Percentiles rank a stretch among this genome's conserved stretches.
Evolutionary conservation across 352 stramenopile species (phyloP).

Genomic region (Phytophthora ohioensis): DNA sequence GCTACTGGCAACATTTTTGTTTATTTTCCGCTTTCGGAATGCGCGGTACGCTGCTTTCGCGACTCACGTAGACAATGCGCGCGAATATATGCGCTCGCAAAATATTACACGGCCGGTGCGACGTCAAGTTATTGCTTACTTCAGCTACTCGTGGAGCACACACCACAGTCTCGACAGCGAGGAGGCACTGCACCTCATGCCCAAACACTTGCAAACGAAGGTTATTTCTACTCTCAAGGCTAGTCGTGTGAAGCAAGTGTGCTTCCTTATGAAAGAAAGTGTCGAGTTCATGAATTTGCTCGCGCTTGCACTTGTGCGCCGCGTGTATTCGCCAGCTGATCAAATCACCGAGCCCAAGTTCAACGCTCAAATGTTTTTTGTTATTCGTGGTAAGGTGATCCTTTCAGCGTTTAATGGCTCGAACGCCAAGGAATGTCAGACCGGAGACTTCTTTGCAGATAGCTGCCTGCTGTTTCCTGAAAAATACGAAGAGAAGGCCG

Average conservation of each 20-base stretch:
- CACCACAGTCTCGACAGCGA: conserved; percentile 77
- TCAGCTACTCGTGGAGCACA: conserved; percentile 71
- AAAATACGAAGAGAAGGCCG: conserved; percentile 73
- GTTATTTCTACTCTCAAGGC: conserved; percentile 74
- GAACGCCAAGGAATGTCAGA: conserved; percentile 65
- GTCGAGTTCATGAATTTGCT: conserved; percentile 79
- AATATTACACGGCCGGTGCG: conserved; percentile 59
- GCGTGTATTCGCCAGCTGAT: conserved; percentile 69
- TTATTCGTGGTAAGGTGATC: conserved; percentile 67
- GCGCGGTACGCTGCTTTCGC: conserved; percentile 60
- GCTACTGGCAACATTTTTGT: conserved; percentile 73
- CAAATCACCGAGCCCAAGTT: conserved; percentile 80
- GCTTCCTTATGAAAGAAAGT: conserved; percentile 79
- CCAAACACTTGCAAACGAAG: conserved; percentile 69
- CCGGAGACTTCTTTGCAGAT: conserved; percentile 77
- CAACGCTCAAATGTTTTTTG: conserved; percentile 84
- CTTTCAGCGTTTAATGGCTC: conserved; percentile 63
- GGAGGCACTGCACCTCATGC: conserved; percentile 62
- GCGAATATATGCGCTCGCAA: conserved; percentile 79
- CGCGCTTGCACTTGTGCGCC: conserved; percentile 58
- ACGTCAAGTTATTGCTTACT: conserved; percentile 69
- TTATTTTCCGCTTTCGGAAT: conserved; percentile 79
- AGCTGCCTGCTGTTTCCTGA: conserved; percentile 65
- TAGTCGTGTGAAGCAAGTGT: conserved; percentile 73
- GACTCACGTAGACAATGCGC: conserved; percentile 73